Percentiles rank a stretch among this genome's conserved stretches.
Evolutionary conservation across 352 stramenopile species (phyloP).

Genomic region (Pythium scleroteichum): DNA sequence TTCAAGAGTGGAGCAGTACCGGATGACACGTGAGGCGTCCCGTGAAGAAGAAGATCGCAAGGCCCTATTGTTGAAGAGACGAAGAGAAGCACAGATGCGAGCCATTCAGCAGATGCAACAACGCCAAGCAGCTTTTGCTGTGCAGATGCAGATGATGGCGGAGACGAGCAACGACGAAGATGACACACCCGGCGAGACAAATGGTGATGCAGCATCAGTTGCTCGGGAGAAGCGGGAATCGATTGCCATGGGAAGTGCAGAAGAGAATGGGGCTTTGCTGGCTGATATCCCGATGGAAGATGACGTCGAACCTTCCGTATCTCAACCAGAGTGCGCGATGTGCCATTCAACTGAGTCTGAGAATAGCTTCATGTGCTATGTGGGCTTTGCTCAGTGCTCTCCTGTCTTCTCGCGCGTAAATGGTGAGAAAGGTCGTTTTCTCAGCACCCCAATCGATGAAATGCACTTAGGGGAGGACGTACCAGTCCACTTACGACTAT

Average conservation of each 20-base stretch:
- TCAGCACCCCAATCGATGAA: slow-evolving; percentile 83
- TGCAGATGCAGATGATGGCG: slow-evolving; percentile 71
- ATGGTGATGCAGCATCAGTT: not conserved
- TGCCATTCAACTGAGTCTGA: slow-evolving; percentile 80
- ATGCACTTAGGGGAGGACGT: slow-evolving; percentile 86
- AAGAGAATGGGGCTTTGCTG: slow-evolving; percentile 31
- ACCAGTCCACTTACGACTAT: slow-evolving; percentile 82
- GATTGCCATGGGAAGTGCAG: slow-evolving; percentile 27
- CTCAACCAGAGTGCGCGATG: slow-evolving; percentile 76
- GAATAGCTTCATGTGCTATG: slow-evolving; percentile 86
- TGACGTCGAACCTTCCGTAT: slow-evolving; percentile 20
- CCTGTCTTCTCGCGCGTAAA: slow-evolving; percentile 73
- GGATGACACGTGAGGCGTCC: slow-evolving; percentile 59
- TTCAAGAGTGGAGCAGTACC: slow-evolving; percentile 50
- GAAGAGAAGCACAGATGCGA: slow-evolving; percentile 74
- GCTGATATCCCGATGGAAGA: slow-evolving; percentile 53
- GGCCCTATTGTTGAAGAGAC: slow-evolving; percentile 48
- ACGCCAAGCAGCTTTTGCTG: slow-evolving; percentile 76
- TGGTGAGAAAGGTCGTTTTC: slow-evolving; percentile 47
- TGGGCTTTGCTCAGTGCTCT: slow-evolving; percentile 84
- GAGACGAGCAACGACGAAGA: slow-evolving; percentile 46
- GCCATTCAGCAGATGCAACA: slow-evolving; percentile 82
- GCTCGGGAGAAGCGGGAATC: slow-evolving; percentile 21
- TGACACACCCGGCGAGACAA: slow-evolving; percentile 40
- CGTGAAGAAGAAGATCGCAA: slow-evolving; percentile 74